Conservation (phyloP, 192 early-diverging fungal species). For the Coemansia sp. region DNA sequence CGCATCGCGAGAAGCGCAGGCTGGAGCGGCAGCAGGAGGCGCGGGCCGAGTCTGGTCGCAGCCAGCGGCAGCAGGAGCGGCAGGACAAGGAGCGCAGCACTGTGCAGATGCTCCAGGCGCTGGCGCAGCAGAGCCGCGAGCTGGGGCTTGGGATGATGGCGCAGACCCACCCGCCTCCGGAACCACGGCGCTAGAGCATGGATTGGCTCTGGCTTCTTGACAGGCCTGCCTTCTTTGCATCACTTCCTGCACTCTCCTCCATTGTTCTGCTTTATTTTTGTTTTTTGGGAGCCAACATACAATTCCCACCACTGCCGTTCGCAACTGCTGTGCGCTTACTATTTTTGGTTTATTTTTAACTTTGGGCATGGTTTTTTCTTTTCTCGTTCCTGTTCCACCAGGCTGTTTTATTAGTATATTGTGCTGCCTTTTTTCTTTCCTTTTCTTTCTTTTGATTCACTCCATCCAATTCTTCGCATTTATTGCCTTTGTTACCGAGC, state of each 20-base stretch:
- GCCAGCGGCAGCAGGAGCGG: conserved; percentile 45
- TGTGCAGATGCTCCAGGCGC: conserved; percentile 65
- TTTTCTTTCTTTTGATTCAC: too few relatives aligned
- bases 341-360: neutral
- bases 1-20: conserved; percentile 16
- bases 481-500: neutral
- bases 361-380: neutral
- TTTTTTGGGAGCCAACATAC: neutral
- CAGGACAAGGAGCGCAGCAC: conserved; percentile 72
- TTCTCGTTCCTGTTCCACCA: neutral
- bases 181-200: conserved; percentile 1
- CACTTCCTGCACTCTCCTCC: too few relatives aligned
- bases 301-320: neutral
- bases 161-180: neutral
- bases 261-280: neutral
- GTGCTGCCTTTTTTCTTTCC: neutral
- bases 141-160: conserved; percentile 38
- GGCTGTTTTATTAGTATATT: neutral
- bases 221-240: too few relatives aligned
- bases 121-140: conserved; percentile 62
- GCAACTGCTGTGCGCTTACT: neutral
- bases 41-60: neutral
- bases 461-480: too few relatives aligned
- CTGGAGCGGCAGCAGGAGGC: conserved; percentile 17
- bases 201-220: too few relatives aligned